Base-by-base conservation (phyloP, 2,329 filamentous ascomycete genomes). In the Juglanconis juglandina region DNA sequence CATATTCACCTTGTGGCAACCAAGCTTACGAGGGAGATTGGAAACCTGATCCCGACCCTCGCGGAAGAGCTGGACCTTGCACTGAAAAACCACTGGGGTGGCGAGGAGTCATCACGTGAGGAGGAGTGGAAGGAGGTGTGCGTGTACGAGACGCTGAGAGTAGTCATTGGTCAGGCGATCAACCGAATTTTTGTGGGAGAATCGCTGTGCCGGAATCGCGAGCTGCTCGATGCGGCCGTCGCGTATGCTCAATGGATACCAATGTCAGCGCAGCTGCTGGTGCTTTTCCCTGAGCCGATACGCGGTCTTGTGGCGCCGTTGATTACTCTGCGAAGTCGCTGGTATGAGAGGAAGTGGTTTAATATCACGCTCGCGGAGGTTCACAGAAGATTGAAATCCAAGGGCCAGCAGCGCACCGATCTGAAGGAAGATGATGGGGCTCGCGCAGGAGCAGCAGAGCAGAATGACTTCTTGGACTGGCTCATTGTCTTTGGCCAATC, bases 71-170 rank as follows among this genome's bases (percentile, higher is more conserved):
- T 59, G 44, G 51, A 59, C 13, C 58, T 49, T 46, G 58, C 52
- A 51, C 58, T 59, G 50, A 42, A 8, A 24, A 53, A 54, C 13
- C 50, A 48, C 14, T 59, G 57, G 57, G 58, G 46, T 13, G 51
- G 39, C 32, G 30, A 49, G 47, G 11, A n/a, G 17, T 47, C 47
- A 10, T 4, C 24, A 34, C 8, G 32, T n/a, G 37, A 47, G 14
- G 39, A 32, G 13, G 58, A 55, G 35, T 59, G 58, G 58, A 59
- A 50, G 58, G 58, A 59, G 35, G 58, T 59, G 52, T 41, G 52
- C 37, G 58, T 59, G 39, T 59, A 59, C 51, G 46, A 59, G 34
- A 55, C 58, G 24, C 37, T 59, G 46, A 55, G 58, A 35, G 41
- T 47, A 34, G 48, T 59, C 32, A 55, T 59, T 39, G 58, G 58